Base-by-base conservation (phyloP, 192 early-diverging fungal species). In the Coemansia sp. region DNA sequence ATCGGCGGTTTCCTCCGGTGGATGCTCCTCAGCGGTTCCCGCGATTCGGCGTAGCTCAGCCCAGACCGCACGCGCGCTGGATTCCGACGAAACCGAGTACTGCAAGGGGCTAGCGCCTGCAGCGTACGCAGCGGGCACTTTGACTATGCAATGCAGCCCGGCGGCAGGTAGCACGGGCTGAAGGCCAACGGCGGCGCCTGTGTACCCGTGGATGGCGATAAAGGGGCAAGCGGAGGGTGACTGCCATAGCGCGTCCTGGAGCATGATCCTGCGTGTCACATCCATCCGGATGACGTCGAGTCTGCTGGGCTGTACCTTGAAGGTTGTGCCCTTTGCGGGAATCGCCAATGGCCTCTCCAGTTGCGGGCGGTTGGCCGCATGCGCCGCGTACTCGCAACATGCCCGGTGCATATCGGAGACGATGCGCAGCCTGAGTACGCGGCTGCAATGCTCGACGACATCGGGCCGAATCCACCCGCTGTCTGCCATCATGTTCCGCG, bases 71-170 rank as follows among this genome's bases (percentile, higher is more conserved):
- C 48, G 72, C 4, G 78, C 78, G 18, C 62, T 44, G 1, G 66
- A 8, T 30, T 81, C 78, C 2, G 73, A 76, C 0, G 73, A 67
- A 18, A 62, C 45, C 1, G 78, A 71, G 12, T 62, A 39, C 11
- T 30, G 20, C 9, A 41, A 33, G 4, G 9, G 4, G 14, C 24
- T 5, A 6, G 0, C 1, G 2, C 0, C 41, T 30, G 30, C 30
- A 9, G 35, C 16, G n/a, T 46, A 59, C n/a, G 57, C 21, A 2
- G 35, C 33, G 4, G 75, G 69, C 0, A 76, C 2, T 46, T 64
- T 36, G 33, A 81, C 48, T 24, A 81, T 71, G 43, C 73, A 81
- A 9, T 81, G 78, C 4, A 81, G 73, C 0, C 78, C 78, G 16
- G 51, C 70, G 6, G 73, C 36, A 0, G 78, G 78, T 21, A 81